Conservation (phyloP, 495 filamentous ascomycete genomes). For the Tuber indicum region DNA sequence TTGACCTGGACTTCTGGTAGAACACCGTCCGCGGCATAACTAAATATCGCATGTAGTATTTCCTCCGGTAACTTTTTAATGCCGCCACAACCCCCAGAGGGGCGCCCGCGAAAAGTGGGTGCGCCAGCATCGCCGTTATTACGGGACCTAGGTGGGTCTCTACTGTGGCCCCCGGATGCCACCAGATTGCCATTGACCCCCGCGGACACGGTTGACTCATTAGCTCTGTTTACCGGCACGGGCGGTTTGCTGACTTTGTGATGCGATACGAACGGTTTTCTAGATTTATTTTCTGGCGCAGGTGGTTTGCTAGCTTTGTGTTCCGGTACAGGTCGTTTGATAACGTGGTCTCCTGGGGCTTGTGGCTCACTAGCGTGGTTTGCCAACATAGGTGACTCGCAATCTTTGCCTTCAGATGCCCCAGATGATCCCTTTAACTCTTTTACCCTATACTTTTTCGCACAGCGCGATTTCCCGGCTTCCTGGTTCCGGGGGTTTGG, state of each 20-base stretch:
- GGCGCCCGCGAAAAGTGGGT: not conserved
- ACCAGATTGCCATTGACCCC: not conserved
- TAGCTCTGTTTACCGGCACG: not conserved
- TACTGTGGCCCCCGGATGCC: not conserved
- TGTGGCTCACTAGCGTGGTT: not conserved
- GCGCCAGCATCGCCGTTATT: not conserved
- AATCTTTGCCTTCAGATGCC: not conserved
- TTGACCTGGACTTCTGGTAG: conserved; percentile 34
- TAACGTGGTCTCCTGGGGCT: not conserved
- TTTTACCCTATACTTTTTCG: not conserved
- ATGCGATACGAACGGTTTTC: not conserved
- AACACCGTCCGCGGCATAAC: conserved; percentile 32
- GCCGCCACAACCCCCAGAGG: not conserved
- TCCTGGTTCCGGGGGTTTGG: not conserved
- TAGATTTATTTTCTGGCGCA: not conserved
- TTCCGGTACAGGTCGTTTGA: not conserved
- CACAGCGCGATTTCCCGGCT: not conserved
- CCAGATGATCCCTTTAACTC: not conserved
- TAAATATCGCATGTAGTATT: conserved; percentile 24
- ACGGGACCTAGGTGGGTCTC: not conserved
- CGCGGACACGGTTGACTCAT: not conserved
- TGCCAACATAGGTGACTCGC: not conserved
- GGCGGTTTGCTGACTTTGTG: not conserved
- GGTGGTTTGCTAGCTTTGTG: not conserved
- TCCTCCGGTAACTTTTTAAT: conserved; percentile 21